phyloP scores from a whole-genome alignment of 2,329 filamentous ascomycete genomes.

The Diaporthe sp. region DNA sequence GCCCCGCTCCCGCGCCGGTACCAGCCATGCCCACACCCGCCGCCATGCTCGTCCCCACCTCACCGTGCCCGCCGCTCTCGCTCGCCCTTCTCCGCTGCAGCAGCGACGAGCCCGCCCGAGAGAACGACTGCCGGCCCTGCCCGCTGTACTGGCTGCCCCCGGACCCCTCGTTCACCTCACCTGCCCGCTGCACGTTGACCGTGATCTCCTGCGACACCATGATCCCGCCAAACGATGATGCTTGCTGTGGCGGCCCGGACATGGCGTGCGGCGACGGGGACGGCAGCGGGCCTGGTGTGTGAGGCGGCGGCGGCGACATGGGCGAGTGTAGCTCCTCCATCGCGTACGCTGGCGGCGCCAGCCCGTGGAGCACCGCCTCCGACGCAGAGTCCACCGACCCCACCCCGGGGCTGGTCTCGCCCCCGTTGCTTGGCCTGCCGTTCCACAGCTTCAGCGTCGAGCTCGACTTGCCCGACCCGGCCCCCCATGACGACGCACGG shows the following conservation, averaged over 20 bases:
- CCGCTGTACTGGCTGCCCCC: conserved; percentile 45
- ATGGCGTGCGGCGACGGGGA: conserved; percentile 21
- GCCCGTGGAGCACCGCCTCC: conserved; percentile 40
- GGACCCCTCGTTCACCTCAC: conserved; percentile 42
- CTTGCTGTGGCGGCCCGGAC: conserved; percentile 29
- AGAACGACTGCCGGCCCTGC: conserved; percentile 36
- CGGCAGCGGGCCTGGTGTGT: conserved; percentile 14
- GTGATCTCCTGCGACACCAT: conserved; percentile 74
- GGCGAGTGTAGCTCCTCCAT: conserved; percentile 29
- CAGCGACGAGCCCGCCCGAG: conserved; percentile 32
- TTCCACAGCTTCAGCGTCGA: conserved; percentile 54
- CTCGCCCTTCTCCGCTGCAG: conserved; percentile 36
- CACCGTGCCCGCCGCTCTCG: conserved; percentile 24
- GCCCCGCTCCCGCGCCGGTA: neutral
- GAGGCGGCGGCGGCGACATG: conserved; percentile 14
- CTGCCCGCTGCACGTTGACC: conserved; percentile 60
- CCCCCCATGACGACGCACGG: conserved; percentile 45
- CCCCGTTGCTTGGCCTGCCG: conserved; percentile 42
- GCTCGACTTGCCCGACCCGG: conserved; percentile 48
- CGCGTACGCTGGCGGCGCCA: conserved; percentile 36
- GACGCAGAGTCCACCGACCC: conserved; percentile 37
- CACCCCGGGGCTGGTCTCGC: conserved; percentile 37
- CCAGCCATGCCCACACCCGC: conserved; percentile 3
- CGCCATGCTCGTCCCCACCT: neutral
- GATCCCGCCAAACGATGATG: conserved; percentile 65